phyloP scores from a whole-genome alignment of 176 grass and related monocot species.

The Musa schizocarpa region DNA sequence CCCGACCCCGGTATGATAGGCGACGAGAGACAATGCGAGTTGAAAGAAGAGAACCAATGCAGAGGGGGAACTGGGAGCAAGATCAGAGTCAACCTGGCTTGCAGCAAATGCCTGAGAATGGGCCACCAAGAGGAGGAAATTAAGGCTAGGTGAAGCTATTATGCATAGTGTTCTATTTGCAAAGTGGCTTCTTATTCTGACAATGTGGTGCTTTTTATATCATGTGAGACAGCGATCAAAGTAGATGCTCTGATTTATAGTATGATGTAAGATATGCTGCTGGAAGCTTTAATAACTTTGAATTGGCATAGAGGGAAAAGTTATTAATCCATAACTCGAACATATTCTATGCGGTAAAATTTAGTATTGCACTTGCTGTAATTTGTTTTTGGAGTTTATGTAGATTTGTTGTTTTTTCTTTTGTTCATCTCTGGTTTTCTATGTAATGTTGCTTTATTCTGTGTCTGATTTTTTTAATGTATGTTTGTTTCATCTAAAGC shows the following conservation, averaged over 20 bases:
- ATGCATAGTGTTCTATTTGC: no score
- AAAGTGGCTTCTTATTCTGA: no score
- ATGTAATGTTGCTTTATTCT: no score
- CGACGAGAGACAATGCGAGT: slow-evolving; percentile 56
- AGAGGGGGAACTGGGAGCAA: slow-evolving; percentile 28
- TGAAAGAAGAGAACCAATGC: slow-evolving; percentile 55
- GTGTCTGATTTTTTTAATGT: not conserved
- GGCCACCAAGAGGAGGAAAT: slow-evolving; percentile 22
- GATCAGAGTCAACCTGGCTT: slow-evolving; percentile 27
- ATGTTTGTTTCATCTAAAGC: not conserved
- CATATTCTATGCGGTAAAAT: not conserved
- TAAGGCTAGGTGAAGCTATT: slow-evolving; percentile 5
- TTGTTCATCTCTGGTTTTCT: no score
- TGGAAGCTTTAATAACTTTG: not conserved
- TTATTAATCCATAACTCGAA: not conserved
- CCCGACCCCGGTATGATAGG: slow-evolving; percentile 54
- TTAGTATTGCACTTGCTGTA: no score
- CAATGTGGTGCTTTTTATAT: not conserved
- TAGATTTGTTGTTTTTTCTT: no score
- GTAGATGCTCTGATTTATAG: not conserved
- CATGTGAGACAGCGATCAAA: not conserved
- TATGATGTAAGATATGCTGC: not conserved
- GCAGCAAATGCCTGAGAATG: slow-evolving; percentile 19
- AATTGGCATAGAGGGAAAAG: not conserved
- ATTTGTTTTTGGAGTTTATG: no score